These are phyloP conservation scores for Populus hybrid DNA, from an alignment of 441 rosid genomes.

Conservation along the genomic window DNA sequence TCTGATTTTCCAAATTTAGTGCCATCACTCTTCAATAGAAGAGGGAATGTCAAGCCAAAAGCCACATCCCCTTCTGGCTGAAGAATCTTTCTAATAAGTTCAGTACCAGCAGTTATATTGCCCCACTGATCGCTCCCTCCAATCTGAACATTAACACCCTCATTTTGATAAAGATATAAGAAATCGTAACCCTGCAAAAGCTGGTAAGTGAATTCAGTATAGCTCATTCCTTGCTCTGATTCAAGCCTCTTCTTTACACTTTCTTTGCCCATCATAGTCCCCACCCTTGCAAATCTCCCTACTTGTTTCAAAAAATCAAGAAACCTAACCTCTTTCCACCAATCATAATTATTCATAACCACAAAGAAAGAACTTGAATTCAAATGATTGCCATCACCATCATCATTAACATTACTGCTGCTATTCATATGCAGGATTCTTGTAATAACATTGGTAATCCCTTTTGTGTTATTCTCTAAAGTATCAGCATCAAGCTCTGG, in stretches of 20 bases:
- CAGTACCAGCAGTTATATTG: conserved; percentile 91
- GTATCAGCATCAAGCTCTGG: conserved; percentile 65
- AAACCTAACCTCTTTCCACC: conserved; percentile 86
- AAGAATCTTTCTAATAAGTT: conserved; percentile 69
- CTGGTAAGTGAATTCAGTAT: conserved; percentile 89
- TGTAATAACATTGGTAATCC: conserved; percentile 46
- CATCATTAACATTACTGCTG: conserved; percentile 2
- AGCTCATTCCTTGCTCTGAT: conserved; percentile 93
- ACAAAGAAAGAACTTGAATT: conserved; percentile 15
- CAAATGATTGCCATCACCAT: neutral
- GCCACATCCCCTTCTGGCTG: conserved; percentile 60
- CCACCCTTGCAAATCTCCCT: conserved; percentile 80
- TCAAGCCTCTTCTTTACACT: conserved; percentile 92
- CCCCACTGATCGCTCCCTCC: conserved; percentile 99
- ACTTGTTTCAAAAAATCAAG: conserved; percentile 79
- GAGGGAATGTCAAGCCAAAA: conserved; percentile 89
- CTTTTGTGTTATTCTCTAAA: conserved; percentile 55
- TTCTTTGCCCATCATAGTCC: conserved; percentile 83
- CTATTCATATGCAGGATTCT: conserved; percentile 39
- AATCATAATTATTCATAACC: conserved; percentile 82
- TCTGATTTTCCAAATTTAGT: conserved; percentile 94
- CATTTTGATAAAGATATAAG: conserved; percentile 55
- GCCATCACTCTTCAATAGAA: conserved; percentile 81
- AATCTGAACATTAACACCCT: conserved; percentile 83
- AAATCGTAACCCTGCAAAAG: conserved; percentile 89